Base-by-base conservation (phyloP, 306 rosid genomes). In the Malus asiatica region DNA sequence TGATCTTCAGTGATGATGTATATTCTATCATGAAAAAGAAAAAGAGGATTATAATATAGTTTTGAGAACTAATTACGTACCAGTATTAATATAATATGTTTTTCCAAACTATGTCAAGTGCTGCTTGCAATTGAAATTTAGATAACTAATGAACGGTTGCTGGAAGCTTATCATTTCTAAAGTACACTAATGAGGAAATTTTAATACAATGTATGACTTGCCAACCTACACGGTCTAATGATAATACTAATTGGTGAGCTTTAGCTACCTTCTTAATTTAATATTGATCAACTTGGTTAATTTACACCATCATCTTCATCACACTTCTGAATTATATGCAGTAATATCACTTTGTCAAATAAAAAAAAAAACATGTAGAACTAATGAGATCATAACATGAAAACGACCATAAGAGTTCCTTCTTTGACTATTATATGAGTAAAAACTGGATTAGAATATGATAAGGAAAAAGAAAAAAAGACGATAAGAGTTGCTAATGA, bases 1-100 rank as follows among this genome's bases (percentile, higher is more conserved):
- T 95, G 68, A 48, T 86, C 82, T 88, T 70, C 78, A 16, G 29
- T 15, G 76, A 72, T 60, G 35, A 11, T 12, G 15, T 53, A 35
- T 68, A 30, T 8, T 46, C 19, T 14, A 30, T 18, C 15, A n/a
- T 23, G 19, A 60, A 46, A 5, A 5, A 70, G n/a, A 22, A 20
- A 8, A 8, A 62, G 4, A 38, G 38, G 18, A 27, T 73, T 19
- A 35, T 42, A 0, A 42, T 42, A 42, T 42, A 33, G n/a, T 72
- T 12, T 19, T 33, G 14, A 32, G 46, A n/a, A 32, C 65, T 48
- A 48, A 14, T 15, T 51, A 42, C 12, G 45, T 9, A 42, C 3
- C 3, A 12, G 4, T 57, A 32, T 13, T 12, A 27, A 27, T 27
- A n/a, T 20, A 25, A 27, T 70, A 48, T 29, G 15, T 70, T 27